phyloP scores from a whole-genome alignment of 768 basidiomycete genomes.

The Russula compacta region DNA sequence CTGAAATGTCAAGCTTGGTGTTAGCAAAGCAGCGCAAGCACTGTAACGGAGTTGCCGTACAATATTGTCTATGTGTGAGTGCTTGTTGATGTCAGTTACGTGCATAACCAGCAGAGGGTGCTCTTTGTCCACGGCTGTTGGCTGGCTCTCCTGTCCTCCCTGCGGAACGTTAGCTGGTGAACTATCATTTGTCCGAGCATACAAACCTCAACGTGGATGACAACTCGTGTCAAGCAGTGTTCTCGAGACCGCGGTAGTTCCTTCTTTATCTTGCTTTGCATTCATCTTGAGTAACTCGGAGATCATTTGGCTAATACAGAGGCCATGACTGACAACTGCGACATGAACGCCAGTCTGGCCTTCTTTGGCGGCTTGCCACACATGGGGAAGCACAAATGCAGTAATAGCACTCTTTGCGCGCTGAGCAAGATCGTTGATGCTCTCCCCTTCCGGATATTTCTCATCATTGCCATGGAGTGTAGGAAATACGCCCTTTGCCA shows the following conservation, averaged over 20 bases:
- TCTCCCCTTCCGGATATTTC: constrained; percentile 66
- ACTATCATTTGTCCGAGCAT: background rate
- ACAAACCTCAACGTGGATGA: constrained; percentile 40
- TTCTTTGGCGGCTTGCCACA: constrained; percentile 35
- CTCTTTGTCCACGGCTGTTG: constrained; percentile 23
- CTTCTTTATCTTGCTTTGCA: constrained; percentile 25
- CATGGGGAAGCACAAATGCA: constrained; percentile 46
- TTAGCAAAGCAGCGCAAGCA: background rate
- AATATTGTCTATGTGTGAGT: constrained; percentile 46
- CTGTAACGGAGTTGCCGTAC: constrained; percentile 32
- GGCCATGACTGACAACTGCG: constrained; percentile 67
- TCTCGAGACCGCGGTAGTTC: constrained; percentile 44
- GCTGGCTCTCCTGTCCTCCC: constrained; percentile 24
- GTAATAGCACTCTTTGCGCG: constrained; percentile 46
- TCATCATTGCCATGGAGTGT: constrained; percentile 35
- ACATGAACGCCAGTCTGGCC: constrained; percentile 39
- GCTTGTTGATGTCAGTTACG: constrained; percentile 44
- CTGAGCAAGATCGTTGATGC: constrained; percentile 47
- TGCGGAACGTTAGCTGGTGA: constrained; percentile 18
- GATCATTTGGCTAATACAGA: constrained; percentile 50
- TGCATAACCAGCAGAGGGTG: constrained; percentile 33
- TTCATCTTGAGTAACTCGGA: constrained; percentile 40
- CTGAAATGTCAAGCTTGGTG: constrained; percentile 22
- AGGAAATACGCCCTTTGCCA: constrained; percentile 46
- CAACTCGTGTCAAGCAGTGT: constrained; percentile 60